phyloP scores from a whole-genome alignment of 1,284 basidiomycete genomes.

The Tremellales sp. region DNA sequence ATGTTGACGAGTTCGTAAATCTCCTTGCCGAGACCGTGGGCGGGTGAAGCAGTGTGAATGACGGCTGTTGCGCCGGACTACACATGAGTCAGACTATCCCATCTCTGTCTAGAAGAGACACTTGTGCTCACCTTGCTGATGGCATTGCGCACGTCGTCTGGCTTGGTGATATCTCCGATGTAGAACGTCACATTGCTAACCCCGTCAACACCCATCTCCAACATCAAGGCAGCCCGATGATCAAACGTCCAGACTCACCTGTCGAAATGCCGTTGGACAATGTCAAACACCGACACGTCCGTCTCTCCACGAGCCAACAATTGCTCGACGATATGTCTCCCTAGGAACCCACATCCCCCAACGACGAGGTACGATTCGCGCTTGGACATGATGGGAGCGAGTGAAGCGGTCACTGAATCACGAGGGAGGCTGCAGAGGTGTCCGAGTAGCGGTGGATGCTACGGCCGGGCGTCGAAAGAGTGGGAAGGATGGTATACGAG shows the following conservation, averaged over 20 bases:
- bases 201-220: conserved; percentile 2
- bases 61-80: conserved; percentile 79
- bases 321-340: conserved; percentile 80
- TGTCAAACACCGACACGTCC: conserved; percentile 75
- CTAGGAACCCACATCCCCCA: conserved; percentile 88
- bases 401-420: too few species aligned
- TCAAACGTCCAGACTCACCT: conserved; percentile 44
- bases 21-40: conserved; percentile 63
- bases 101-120: not conserved
- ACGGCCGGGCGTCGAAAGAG: too few species aligned
- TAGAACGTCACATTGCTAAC: conserved; percentile 71
- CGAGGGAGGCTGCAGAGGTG: too few species aligned
- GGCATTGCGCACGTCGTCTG: conserved; percentile 65
- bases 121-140: conserved; percentile 62
- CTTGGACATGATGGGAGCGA: too few species aligned
- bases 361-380: conserved; percentile 61
- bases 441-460: too few species aligned
- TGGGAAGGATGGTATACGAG: too few species aligned
- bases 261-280: conserved; percentile 74
- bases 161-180: conserved; percentile 77
- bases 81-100: not conserved
- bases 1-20: conserved; percentile 94
- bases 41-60: conserved; percentile 94
- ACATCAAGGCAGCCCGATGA: not conserved
- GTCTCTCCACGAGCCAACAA: conserved; percentile 71